These are phyloP conservation scores for Coniella vitis DNA, from an alignment of 2,329 filamentous ascomycete species.

Conservation along the genomic window DNA sequence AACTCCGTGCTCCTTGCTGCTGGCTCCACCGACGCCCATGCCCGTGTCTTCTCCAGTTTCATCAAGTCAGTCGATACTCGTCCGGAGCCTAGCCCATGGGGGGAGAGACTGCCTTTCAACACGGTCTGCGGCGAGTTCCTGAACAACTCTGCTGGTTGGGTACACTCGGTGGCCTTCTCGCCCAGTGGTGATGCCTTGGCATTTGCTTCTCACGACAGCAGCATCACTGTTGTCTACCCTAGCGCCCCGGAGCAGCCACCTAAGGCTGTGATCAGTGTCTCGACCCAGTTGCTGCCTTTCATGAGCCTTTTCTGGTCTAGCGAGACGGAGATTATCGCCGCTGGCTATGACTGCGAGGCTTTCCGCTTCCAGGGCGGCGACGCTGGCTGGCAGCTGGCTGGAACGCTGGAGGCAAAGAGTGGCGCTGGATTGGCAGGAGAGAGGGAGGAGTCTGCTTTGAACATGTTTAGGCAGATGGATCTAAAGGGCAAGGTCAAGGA, in stretches of 20 bases:
- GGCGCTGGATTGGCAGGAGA: slow-evolving; percentile 52
- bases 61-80: slow-evolving; percentile 89
- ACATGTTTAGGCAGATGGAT: slow-evolving; percentile 99
- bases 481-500: slow-evolving; percentile 88
- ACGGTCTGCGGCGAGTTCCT: slow-evolving; percentile 95
- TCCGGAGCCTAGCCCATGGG: slow-evolving; percentile 85
- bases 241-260: slow-evolving; percentile 86
- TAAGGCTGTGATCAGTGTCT: slow-evolving; percentile 80
- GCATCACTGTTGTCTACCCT: slow-evolving; percentile 93
- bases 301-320: slow-evolving; percentile 88
- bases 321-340: slow-evolving; percentile 90
- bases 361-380: slow-evolving; percentile 80
- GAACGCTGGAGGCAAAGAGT: slow-evolving; percentile 71
- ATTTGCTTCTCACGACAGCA: slow-evolving; percentile 92
- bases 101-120: slow-evolving; percentile 93
- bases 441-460: slow-evolving; percentile 85
- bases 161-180: slow-evolving; percentile 89
- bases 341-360: slow-evolving; percentile 84
- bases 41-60: slow-evolving; percentile 88
- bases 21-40: slow-evolving; percentile 95
- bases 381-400: slow-evolving; percentile 75
- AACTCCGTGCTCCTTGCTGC: slow-evolving; percentile 93
- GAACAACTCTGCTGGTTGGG: slow-evolving; percentile 95
- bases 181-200: slow-evolving; percentile 89
- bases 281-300: slow-evolving; percentile 85